Percentiles rank a stretch among this genome's conserved stretches.
Conservation (phyloP, 83 land plant genomes). For the Picea abies region DNA sequence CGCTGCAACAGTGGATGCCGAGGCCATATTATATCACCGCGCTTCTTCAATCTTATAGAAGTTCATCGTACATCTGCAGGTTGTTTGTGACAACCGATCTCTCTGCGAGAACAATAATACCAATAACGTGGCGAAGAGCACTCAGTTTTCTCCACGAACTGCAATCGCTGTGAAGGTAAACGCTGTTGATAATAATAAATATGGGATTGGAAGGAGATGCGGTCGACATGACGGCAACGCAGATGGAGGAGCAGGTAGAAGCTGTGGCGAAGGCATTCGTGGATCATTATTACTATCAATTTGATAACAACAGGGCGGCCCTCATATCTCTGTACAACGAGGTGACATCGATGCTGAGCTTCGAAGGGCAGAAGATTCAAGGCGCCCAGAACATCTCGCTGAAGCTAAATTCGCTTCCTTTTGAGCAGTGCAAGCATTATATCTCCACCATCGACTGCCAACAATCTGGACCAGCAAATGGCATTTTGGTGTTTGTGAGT, state of each 20-base stretch:
- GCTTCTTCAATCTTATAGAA: too few relatives aligned
- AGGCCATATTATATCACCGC: too few relatives aligned
- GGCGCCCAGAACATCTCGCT: slow-evolving; percentile 41
- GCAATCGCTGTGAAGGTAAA: background rate
- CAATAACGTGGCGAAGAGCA: too few relatives aligned
- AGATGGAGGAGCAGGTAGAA: slow-evolving; percentile 13
- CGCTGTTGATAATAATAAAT: background rate
- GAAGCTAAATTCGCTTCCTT: slow-evolving; percentile 47
- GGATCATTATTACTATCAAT: slow-evolving; percentile 15
- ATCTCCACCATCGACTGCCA: slow-evolving; percentile 55
- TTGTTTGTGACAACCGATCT: too few relatives aligned
- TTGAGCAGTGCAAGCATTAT: slow-evolving; percentile 52
- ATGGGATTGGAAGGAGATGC: slow-evolving; percentile 1
- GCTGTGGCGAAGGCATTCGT: slow-evolving; percentile 11
- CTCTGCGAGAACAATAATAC: too few relatives aligned
- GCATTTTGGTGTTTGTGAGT: slow-evolving; percentile 55
- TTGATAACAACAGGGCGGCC: slow-evolving; percentile 33
- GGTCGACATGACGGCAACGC: background rate
- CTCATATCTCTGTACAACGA: slow-evolving; percentile 38
- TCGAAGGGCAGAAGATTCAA: slow-evolving; percentile 49
- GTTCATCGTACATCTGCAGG: too few relatives aligned
- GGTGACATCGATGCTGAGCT: slow-evolving; percentile 39
- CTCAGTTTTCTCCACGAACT: background rate
- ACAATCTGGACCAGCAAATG: slow-evolving; percentile 44
- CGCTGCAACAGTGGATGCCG: too few relatives aligned